phyloP scores from a whole-genome alignment of 805 yeast genomes.

The Metschnikowia colocasiae region DNA sequence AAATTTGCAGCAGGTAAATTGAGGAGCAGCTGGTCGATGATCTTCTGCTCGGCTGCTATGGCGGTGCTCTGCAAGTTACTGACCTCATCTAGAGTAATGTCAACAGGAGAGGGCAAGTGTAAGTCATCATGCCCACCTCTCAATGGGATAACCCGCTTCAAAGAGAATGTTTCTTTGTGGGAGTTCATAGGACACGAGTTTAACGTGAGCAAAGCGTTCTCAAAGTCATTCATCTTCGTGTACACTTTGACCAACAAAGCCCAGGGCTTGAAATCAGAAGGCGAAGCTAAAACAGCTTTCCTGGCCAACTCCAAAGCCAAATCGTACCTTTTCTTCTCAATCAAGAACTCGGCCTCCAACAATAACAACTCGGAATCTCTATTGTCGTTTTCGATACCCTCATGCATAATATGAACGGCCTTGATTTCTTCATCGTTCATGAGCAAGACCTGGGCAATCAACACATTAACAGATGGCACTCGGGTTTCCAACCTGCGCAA shows the following conservation, averaged over 20 bases:
- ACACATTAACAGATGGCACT: slow-evolving; percentile 57
- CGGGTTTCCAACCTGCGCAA: slow-evolving; percentile 47
- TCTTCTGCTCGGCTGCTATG: slow-evolving; percentile 61
- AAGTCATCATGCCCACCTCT: slow-evolving; percentile 46
- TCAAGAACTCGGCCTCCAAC: slow-evolving; percentile 56
- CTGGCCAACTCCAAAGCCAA: slow-evolving; percentile 57
- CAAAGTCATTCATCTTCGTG: slow-evolving; percentile 60
- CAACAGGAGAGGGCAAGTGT: slow-evolving; percentile 74
- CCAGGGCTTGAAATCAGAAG: slow-evolving; percentile 78
- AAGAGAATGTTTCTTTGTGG: slow-evolving; percentile 60
- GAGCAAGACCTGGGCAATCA: slow-evolving; percentile 52
- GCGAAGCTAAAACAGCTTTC: slow-evolving; percentile 65
- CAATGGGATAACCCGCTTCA: slow-evolving; percentile 58
- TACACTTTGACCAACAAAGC: slow-evolving; percentile 60
- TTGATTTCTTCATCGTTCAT: slow-evolving; percentile 56
- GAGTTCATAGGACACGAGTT: slow-evolving; percentile 83
- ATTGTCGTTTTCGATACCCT: slow-evolving; percentile 47
- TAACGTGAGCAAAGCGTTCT: slow-evolving; percentile 65
- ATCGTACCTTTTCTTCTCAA: slow-evolving; percentile 49
- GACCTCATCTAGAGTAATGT: slow-evolving; percentile 68
- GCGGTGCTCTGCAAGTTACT: slow-evolving; percentile 62
- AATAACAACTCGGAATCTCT: slow-evolving; percentile 54
- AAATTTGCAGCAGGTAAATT: slow-evolving; percentile 69
- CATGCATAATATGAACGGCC: slow-evolving; percentile 51
- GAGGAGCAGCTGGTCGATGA: slow-evolving; percentile 57